These are phyloP conservation scores for Pichia eremophila DNA, from an alignment of 805 yeast genomes.

Conservation along the genomic window DNA sequence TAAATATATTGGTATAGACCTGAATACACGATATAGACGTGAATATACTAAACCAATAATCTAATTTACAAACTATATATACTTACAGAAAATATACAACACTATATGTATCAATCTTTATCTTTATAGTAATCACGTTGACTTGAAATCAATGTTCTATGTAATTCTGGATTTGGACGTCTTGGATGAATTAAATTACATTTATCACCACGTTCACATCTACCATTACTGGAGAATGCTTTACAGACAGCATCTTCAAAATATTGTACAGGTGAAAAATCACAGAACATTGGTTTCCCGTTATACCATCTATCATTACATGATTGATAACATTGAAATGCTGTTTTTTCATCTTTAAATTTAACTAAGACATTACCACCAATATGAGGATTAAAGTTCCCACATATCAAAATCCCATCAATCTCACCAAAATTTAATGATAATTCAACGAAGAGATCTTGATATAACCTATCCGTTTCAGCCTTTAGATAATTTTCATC, in stretches of 20 bases:
- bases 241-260: conserved; percentile 69
- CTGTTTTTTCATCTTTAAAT: conserved; percentile 46
- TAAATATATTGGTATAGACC: no score
- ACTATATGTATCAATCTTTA: neutral
- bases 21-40: no score
- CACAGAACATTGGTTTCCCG: conserved; percentile 69
- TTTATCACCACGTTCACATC: conserved; percentile 70
- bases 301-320: conserved; percentile 79
- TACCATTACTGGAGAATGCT: conserved; percentile 44
- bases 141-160: conserved; percentile 14
- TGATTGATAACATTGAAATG: conserved; percentile 47
- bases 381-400: conserved; percentile 72
- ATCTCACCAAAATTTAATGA: conserved; percentile 39
- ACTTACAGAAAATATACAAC: no score
- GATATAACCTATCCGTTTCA: conserved; percentile 52
- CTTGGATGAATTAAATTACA: conserved; percentile 84
- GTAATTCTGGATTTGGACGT: conserved; percentile 34
- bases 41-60: no score
- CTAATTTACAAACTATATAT: no score
- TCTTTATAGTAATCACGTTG: conserved; percentile 9
- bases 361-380: conserved; percentile 78
- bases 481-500: conserved; percentile 30
- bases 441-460: conserved; percentile 63
- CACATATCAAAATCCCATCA: conserved; percentile 64
- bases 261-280: conserved; percentile 63